phyloP scores from a whole-genome alignment of 2,329 filamentous ascomycete species.

The Aspergillus novoparasiticus region DNA sequence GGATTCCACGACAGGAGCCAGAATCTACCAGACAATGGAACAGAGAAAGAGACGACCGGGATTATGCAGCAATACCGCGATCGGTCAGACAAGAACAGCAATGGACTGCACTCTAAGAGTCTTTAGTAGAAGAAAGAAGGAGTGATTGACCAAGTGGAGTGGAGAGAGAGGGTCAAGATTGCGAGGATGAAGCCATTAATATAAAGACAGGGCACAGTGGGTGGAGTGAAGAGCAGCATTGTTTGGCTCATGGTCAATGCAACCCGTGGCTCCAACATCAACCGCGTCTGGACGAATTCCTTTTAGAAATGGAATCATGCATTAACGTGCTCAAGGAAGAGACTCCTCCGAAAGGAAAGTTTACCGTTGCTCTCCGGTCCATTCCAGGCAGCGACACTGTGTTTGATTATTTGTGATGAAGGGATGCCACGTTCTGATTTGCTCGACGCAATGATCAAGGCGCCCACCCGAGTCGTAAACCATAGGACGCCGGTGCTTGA shows the following conservation, averaged over 20 bases:
- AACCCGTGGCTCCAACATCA: conserved; percentile 23
- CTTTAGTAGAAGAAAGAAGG: background rate
- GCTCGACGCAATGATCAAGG: conserved; percentile 11
- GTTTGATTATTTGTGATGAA: conserved; percentile 7
- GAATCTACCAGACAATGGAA: background rate
- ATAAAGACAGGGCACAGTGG: conserved; percentile 11
- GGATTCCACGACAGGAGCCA: background rate
- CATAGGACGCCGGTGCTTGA: background rate
- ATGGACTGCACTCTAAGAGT: background rate
- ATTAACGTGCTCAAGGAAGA: background rate
- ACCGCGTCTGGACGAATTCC: conserved; percentile 14
- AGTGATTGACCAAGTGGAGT: conserved; percentile 6
- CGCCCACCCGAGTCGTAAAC: conserved; percentile 10
- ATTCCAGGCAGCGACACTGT: background rate
- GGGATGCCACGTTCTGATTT: conserved; percentile 13
- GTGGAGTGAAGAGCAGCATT: conserved; percentile 6
- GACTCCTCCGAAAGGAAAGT: conserved; percentile 12
- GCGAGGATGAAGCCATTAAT: conserved; percentile 17
- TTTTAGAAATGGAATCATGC: conserved; percentile 4
- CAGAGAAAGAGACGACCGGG: background rate
- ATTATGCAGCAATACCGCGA: conserved; percentile 3
- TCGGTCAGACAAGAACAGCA: background rate
- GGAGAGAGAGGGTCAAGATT: conserved; percentile 9
- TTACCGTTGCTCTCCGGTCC: conserved; percentile 2
- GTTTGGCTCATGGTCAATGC: conserved; percentile 10